Evolutionary conservation across 495 filamentous ascomycete genomes (phyloP), one percentile per base, ranked within the genome.

Genomic region (Neurospora terricola): DNA sequence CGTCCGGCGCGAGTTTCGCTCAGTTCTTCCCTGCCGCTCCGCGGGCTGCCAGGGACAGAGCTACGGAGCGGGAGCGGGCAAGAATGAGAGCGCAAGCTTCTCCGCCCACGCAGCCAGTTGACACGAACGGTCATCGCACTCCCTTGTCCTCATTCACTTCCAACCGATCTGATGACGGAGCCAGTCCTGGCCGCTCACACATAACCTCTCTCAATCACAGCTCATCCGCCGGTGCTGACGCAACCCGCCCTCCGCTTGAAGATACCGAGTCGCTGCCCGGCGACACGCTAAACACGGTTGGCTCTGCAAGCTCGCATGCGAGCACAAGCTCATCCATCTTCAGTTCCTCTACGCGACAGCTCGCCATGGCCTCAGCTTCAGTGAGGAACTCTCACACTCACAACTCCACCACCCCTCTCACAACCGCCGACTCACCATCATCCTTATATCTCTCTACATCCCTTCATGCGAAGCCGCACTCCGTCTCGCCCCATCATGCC

Each of bases 11-110:
- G 85, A 90, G 92, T 80, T 96, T 93, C 88, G 92, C 92, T 80
- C 90, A 94, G 82, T 96, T 94, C 86, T 97, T 96, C 81, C 93
- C 94, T 73, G 89, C 91, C 80, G 94, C 94, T 75, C 92, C 94
- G 75, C 83, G 86, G 74, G 85, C 82, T 59, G 84, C 86, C 70
- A 86, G 83, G 81, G 85, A 87, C 79, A 85, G 84, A 80, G 86
- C 86, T 72, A 84, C 82, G 79, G 86, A 88, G 79, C 82, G 86
- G 76, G 86, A 88, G 78, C 82, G 74, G 79, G 79, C 77, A 48
- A 80, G 73, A 75, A 74, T 71, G 68, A 80, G 66, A 79, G 80
- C 76, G 75, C 80, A 74, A 74, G 81, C 77, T 66, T 82, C 81
- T 71, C 79, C 80, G 8, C 72, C 76, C 48, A 71, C 74, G 12